A percentile compares a stretch with the other conserved stretches of the same genome.
Evolutionary conservation across 352 stramenopile genomes (phyloP).

Genomic region (Globisporangium splendens): DNA sequence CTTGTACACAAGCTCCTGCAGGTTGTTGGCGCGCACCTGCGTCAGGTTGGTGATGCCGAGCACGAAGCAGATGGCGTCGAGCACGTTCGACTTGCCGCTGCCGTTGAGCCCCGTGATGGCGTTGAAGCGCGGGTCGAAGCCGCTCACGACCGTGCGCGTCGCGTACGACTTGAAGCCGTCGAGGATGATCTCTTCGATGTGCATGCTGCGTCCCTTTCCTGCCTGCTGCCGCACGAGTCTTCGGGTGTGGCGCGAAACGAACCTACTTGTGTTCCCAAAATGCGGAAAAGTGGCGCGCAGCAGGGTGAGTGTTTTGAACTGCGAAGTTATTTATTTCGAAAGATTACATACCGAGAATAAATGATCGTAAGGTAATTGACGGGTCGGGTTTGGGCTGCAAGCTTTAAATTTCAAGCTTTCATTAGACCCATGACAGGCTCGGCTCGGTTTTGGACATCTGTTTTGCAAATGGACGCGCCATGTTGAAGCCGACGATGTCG

Average conservation of each 20-base stretch:
- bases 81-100: conserved; percentile 99
- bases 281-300: background rate
- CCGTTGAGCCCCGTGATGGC: conserved; percentile 99
- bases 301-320: background rate
- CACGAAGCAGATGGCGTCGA: conserved; percentile 99
- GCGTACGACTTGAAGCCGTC: conserved; percentile 99
- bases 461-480: no score
- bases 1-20: conserved; percentile 99
- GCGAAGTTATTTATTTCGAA: background rate
- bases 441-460: background rate
- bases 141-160: conserved; percentile 96
- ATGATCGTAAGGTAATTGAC: no score
- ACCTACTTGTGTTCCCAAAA: no score
- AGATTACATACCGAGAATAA: background rate
- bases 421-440: background rate
- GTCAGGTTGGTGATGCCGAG: conserved; percentile 99
- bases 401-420: no score
- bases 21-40: conserved; percentile 97
- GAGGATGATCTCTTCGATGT: conserved; percentile 99
- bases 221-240: background rate
- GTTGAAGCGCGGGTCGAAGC: conserved; percentile 99
- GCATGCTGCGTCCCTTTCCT: conserved; percentile 82
- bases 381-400: background rate
- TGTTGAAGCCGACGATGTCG: conserved; percentile 30
- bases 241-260: background rate